Conservation (phyloP, 164 flowering plant genomes). For the Liquidambar formosana region DNA sequence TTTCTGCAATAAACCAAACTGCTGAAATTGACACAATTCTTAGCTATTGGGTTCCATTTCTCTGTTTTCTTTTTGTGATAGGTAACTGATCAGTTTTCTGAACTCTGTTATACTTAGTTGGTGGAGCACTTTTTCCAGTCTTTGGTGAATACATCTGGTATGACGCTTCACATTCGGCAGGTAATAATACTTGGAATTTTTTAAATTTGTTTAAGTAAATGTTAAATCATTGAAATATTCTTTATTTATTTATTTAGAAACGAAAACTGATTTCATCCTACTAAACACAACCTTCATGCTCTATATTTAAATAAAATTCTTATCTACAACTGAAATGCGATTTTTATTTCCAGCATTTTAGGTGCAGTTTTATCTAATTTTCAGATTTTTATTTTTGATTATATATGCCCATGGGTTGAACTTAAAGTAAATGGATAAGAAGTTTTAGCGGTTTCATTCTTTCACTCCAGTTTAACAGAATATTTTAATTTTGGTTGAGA, state of each 20-base stretch:
- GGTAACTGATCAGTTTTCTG: neutral
- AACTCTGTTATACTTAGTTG: conserved; percentile 40
- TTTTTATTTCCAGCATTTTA: too few species aligned
- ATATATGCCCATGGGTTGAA: too few species aligned
- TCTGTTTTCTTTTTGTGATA: neutral
- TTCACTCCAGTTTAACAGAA: neutral
- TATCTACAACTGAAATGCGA: too few species aligned
- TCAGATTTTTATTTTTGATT: too few species aligned
- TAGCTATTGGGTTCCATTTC: neutral
- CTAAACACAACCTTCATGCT: too few species aligned
- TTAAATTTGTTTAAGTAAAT: neutral
- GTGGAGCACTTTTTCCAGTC: conserved; percentile 99
- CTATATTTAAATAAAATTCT: too few species aligned
- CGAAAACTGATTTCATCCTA: too few species aligned
- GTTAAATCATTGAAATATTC: neutral
- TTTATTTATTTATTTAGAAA: too few species aligned
- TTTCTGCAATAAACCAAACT: too few species aligned
- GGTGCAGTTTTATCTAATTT: too few species aligned
- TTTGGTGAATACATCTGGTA: conserved; percentile 94
- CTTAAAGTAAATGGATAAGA: neutral
- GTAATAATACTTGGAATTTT: conserved; percentile 34
- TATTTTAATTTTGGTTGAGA: neutral
- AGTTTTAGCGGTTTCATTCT: neutral
- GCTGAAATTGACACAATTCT: neutral
- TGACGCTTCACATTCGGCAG: conserved; percentile 98